Percentiles rank a stretch among this genome's conserved stretches.
Evolutionary conservation across 805 yeast genomes (phyloP).

Genomic region (Isabelozyma pseudorhagii): DNA sequence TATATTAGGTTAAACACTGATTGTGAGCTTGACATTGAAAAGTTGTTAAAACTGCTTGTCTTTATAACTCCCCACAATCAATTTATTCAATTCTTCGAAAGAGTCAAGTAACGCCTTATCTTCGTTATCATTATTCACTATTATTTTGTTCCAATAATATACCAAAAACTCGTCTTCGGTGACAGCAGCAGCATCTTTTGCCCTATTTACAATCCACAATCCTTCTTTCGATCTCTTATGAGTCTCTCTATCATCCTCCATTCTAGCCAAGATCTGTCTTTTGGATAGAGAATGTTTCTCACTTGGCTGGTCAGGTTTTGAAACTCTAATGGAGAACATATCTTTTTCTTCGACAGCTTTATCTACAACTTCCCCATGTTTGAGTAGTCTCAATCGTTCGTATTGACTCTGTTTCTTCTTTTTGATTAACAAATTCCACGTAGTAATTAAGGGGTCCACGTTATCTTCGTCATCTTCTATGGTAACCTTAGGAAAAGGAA

Average conservation of each 20-base stretch:
- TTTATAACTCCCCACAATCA: constrained; percentile 53
- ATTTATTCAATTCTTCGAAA: constrained; percentile 51
- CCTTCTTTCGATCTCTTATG: constrained; percentile 82
- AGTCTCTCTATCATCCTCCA: constrained; percentile 92
- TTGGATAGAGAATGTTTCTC: constrained; percentile 24
- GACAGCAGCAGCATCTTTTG: constrained; percentile 28
- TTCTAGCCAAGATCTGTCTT: constrained; percentile 65
- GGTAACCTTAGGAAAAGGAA: constrained; percentile 32
- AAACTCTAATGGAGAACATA: constrained; percentile 20
- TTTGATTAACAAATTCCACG: constrained; percentile 47
- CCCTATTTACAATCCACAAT: constrained; percentile 66
- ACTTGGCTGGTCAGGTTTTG: background rate
- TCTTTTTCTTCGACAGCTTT: constrained; percentile 24
- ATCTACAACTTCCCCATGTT: constrained; percentile 21
- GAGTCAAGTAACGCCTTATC: constrained; percentile 37
- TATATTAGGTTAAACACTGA: background rate
- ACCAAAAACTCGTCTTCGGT: constrained; percentile 36
- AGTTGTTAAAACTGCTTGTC: constrained; percentile 31
- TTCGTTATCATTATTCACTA: constrained; percentile 46
- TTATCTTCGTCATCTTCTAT: constrained; percentile 15
- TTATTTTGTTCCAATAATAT: constrained; percentile 50
- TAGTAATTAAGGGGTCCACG: constrained; percentile 27
- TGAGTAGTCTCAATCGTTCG: constrained; percentile 42
- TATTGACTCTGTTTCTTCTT: constrained; percentile 52
- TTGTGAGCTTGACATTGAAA: too few species aligned